These are phyloP conservation scores for Simmondsia chinensis DNA, from an alignment of 148 eudicot species.

Conservation along the genomic window DNA sequence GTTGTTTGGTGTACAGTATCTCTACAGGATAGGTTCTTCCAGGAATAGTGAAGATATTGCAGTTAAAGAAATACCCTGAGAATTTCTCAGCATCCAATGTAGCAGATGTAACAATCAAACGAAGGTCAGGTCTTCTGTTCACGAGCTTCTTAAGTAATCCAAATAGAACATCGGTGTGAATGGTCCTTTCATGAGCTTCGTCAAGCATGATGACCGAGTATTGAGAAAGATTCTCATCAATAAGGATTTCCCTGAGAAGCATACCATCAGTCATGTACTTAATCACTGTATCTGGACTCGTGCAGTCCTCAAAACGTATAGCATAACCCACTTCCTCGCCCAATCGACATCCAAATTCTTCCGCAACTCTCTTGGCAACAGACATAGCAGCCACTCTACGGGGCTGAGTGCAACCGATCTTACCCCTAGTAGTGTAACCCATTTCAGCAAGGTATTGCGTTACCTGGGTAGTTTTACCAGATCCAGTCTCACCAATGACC, in stretches of 20 bases:
- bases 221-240: constrained; percentile 32
- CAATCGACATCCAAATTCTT: constrained; percentile 43
- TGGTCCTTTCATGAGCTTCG: constrained; percentile 49
- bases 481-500: constrained; percentile 76
- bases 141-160: constrained; percentile 41
- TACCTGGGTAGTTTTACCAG: constrained; percentile 73
- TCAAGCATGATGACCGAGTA: constrained; percentile 47
- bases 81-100: constrained; percentile 42
- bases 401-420: constrained; percentile 44
- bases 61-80: constrained; percentile 34
- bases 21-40: constrained; percentile 57
- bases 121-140: constrained; percentile 29
- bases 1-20: constrained; percentile 54
- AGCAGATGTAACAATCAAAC: constrained; percentile 41
- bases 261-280: constrained; percentile 53
- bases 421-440: constrained; percentile 23
- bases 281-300: constrained; percentile 30
- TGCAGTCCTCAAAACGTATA: constrained; percentile 50
- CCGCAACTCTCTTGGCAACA: constrained; percentile 62
- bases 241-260: constrained; percentile 33
- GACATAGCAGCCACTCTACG: constrained; percentile 52
- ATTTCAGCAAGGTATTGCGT: constrained; percentile 75
- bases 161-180: constrained; percentile 38
- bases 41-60: constrained; percentile 38
- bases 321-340: constrained; percentile 60